Evolutionary conservation across 2,329 filamentous ascomycete genomes (phyloP), one percentile per base, ranked within the genome.

Genomic region (Alternaria sp.): DNA sequence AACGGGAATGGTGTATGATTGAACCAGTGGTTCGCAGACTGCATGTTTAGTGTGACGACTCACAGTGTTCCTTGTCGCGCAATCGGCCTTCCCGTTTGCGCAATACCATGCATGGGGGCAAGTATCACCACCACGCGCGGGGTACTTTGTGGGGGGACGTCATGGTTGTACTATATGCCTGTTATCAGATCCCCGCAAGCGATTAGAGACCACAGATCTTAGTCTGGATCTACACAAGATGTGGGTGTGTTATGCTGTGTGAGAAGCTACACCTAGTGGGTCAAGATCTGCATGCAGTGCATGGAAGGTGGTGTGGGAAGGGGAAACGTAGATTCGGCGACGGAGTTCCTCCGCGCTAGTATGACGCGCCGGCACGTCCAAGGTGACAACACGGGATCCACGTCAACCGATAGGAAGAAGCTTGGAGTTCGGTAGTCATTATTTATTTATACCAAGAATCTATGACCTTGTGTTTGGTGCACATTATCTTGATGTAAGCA

Each of bases 381-480:
- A 32, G 44, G 30, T 42, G 41, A 38, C 38, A 39, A 43, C 38
- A 26, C 22, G 14, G 38, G 34, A 51, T 42, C 24, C 18, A 51
- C 38, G 16, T 32, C 7, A n/a, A 34, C 32, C 32, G 28, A 2
- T 9, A 14, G n/a, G 24, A 11, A 49, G 22, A 28, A 24, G n/a
- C 11, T 34, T 58, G 18, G 20, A 54, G 42, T 36, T 51, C 16
- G 55, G 49, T 58, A 57, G 54, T 47, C 42, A 61, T 61, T 57
- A 42, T 53, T 57, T 52, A 28, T 64, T 59, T 59, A 43, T 58
- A 42, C 41, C 44, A 59, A 51, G 41, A 58, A 43, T 64, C 57
- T 49, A 46, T 51, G 38, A 55, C 53, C 55, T 65, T 68, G 66
- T 65, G 59, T 58, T 54, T 60, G 54, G 55, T 64, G 51, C 63